A percentile compares a stretch with the other conserved stretches of the same genome.
These are phyloP conservation scores for Phaeosphaeriaceae sp. DNA, from an alignment of 2,329 filamentous ascomycete genomes.

Conservation along the genomic window DNA sequence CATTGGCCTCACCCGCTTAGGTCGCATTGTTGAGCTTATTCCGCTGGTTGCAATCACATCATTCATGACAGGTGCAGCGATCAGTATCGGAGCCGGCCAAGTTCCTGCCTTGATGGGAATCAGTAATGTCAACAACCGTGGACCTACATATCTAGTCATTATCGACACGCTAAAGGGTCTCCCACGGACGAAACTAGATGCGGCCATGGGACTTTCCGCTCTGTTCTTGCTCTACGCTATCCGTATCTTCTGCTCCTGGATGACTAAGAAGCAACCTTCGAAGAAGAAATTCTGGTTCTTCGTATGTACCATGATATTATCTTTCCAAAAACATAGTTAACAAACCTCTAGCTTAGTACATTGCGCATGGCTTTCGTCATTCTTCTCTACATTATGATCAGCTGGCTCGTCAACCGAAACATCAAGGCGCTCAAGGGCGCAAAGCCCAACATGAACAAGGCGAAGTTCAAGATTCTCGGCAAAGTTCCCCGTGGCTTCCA, in stretches of 20 bases:
- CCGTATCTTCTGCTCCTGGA: slow-evolving; percentile 67
- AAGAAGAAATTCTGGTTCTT: slow-evolving; percentile 88
- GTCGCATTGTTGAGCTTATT: slow-evolving; percentile 94
- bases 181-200: slow-evolving; percentile 71
- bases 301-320: slow-evolving; percentile 23
- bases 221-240: slow-evolving; percentile 75
- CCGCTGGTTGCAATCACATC: slow-evolving; percentile 88
- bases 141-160: slow-evolving; percentile 79
- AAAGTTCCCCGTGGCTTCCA: slow-evolving; percentile 68
- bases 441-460: slow-evolving; percentile 54
- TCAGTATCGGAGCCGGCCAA: slow-evolving; percentile 87
- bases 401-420: slow-evolving; percentile 76
- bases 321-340: background rate
- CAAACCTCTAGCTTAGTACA: slow-evolving; percentile 64
- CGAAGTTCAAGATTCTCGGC: slow-evolving; percentile 70
- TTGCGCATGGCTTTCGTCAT: slow-evolving; percentile 91
- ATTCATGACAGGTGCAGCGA: slow-evolving; percentile 96
- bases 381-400: slow-evolving; percentile 87
- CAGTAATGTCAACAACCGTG: slow-evolving; percentile 74
- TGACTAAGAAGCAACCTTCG: slow-evolving; percentile 72
- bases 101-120: slow-evolving; percentile 83
- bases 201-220: slow-evolving; percentile 84
- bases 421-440: slow-evolving; percentile 51
- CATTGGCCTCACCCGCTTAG: slow-evolving; percentile 79
- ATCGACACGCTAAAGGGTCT: slow-evolving; percentile 84